Evolutionary conservation across 768 basidiomycete species (phyloP), one percentile per base, ranked within the genome.

Genomic region (Neoboletus brunneissimus): DNA sequence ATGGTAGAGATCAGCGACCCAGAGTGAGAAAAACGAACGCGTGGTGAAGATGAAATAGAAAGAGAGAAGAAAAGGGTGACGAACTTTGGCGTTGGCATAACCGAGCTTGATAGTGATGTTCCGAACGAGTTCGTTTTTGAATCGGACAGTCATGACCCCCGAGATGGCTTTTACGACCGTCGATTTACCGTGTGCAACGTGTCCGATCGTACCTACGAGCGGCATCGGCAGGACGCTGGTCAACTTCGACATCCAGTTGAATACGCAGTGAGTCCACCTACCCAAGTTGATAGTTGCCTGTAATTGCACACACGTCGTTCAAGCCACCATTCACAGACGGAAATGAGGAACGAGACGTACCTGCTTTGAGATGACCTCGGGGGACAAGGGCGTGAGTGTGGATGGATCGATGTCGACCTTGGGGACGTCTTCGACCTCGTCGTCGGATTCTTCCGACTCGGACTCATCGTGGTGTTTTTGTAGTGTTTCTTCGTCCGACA

Each of bases 51-150:
- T 12, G 12, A 12, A 8, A 18, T 13, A 55, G 54, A 62, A 44
- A 53, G 35, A 37, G 62, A 43, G 53, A 37, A 38, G 18, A 35
- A 55, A n/a, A n/a, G 11, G 44, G 5, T 10, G 22, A 74, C 85
- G 63, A 62, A 95, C 94, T 77, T 98, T 99, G 42, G 97, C 97
- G 66, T 99, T 99, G 45, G 97, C 97, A 71, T 98, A 99, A 57
- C 97, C 97, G 46, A 99, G 83, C 78, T 99, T 98, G 78, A 99
- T 99, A 22, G 96, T 99, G 66, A 98, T 99, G 76, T 99, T 99
- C 60, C 96, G 81, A 57, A 98, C 97, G 54, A 98, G 85, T 75
- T 99, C 97, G 74, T 98, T 98, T 81, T 99, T 99, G 76, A 99
- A 98, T 65, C 96, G 84, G 46, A 98, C 97, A 18, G 97, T 98